phyloP scores from a whole-genome alignment of 228 moss, liverwort and hornwort genomes.

The Sphagnum magellanicum region DNA sequence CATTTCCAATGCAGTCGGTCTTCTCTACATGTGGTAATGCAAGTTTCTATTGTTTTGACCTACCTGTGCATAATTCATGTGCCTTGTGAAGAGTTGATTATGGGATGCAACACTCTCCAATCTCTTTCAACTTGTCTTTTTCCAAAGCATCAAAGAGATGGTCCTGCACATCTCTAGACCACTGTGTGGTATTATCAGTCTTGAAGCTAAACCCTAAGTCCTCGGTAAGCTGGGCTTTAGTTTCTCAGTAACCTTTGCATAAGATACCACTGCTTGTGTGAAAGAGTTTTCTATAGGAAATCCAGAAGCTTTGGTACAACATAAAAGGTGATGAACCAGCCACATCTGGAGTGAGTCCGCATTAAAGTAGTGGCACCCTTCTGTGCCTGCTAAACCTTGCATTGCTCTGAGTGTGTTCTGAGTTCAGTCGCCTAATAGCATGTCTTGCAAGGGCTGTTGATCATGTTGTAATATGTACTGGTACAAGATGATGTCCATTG shows the following conservation, averaged over 20 bases:
- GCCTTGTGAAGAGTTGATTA: background rate
- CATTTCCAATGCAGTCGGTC: constrained; percentile 59
- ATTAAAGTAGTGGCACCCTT: background rate
- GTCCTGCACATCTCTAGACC: background rate
- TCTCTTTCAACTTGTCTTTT: background rate
- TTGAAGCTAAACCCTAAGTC: background rate
- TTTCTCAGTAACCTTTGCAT: no score
- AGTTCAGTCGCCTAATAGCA: no score
- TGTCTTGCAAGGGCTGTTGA: no score
- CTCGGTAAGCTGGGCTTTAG: no score
- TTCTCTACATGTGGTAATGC: constrained; percentile 57
- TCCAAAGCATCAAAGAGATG: background rate
- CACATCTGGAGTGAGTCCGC: background rate
- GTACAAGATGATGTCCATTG: no score
- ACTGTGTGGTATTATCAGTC: background rate
- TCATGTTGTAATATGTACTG: no score
- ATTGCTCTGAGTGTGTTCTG: no score
- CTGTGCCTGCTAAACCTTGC: no score
- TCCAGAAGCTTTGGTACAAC: no score
- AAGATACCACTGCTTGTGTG: no score
- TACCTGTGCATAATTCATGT: background rate
- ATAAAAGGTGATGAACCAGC: no score
- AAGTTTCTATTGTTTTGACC: background rate
- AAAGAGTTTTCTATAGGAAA: no score
- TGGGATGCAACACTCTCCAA: background rate